These are phyloP conservation scores for Lanzia echinophila DNA, from an alignment of 2,329 filamentous ascomycete genomes.

Conservation along the genomic window DNA sequence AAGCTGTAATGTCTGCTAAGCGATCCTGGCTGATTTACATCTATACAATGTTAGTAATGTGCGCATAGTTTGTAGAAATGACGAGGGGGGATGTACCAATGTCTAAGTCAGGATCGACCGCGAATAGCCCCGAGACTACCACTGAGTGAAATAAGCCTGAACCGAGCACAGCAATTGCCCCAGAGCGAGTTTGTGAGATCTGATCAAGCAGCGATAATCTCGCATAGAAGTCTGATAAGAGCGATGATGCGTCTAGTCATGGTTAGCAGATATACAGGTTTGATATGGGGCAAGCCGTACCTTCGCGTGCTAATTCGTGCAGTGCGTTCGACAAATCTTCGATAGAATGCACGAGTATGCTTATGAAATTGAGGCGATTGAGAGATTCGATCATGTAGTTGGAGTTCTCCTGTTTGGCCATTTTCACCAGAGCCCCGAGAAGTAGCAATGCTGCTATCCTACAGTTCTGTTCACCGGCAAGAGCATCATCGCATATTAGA, in stretches of 20 bases:
- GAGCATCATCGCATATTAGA: constrained; percentile 87
- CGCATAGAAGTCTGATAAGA: constrained; percentile 50
- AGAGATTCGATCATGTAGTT: constrained; percentile 72
- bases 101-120: constrained; percentile 86
- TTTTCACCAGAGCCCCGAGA: constrained; percentile 68
- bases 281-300: constrained; percentile 36
- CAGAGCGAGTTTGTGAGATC: constrained; percentile 75
- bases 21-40: constrained; percentile 25
- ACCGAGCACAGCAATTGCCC: constrained; percentile 80
- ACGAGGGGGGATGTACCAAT: constrained; percentile 43
- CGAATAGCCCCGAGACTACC: constrained; percentile 76
- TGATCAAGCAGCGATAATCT: constrained; percentile 77
- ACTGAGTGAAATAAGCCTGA: constrained; percentile 80
- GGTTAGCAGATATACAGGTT: constrained; percentile 6
- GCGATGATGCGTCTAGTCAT: constrained; percentile 32
- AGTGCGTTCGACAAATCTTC: constrained; percentile 70
- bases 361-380: constrained; percentile 82
- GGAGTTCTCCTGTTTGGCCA: constrained; percentile 66
- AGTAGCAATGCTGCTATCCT: constrained; percentile 81
- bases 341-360: constrained; percentile 82
- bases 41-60: constrained; percentile 16
- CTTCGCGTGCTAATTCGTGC: constrained; percentile 47
- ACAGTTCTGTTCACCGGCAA: constrained; percentile 72
- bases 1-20: constrained; percentile 56
- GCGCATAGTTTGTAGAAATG: constrained; percentile 6